Percentiles rank a stretch among this genome's conserved stretches.
These are phyloP conservation scores for Dactylellina parvicollis DNA, from an alignment of 2,329 filamentous ascomycete species.

Conservation along the genomic window DNA sequence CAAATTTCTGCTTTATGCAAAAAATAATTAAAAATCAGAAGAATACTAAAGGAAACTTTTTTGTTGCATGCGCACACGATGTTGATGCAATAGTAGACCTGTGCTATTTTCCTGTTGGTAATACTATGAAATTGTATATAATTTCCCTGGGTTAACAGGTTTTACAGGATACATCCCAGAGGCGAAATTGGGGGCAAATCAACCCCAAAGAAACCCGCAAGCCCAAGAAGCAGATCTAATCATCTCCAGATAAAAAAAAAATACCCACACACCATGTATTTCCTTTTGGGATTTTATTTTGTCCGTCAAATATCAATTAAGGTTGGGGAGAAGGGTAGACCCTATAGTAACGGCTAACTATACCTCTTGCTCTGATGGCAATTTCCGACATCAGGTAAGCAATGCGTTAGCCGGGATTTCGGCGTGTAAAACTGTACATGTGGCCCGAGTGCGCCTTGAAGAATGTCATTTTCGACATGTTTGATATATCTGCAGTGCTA, in stretches of 20 bases:
- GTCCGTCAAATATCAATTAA: slow-evolving; percentile 45
- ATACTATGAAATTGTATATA: slow-evolving; percentile 49
- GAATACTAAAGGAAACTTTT: background rate
- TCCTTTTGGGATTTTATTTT: slow-evolving; percentile 5
- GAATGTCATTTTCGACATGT: slow-evolving; percentile 1
- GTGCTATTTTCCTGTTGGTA: slow-evolving; percentile 28
- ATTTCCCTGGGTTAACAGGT: slow-evolving; percentile 38
- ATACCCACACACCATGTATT: slow-evolving; percentile 16
- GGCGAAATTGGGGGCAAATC: slow-evolving; percentile 48
- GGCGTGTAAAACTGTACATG: background rate
- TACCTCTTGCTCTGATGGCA: slow-evolving; percentile 40
- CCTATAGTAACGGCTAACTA: slow-evolving; percentile 46
- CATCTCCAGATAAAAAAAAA: slow-evolving; percentile 9
- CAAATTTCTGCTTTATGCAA: slow-evolving; percentile 26
- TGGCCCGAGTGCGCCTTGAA: slow-evolving; percentile 16
- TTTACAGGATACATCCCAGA: slow-evolving; percentile 54
- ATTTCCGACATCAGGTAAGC: slow-evolving; percentile 50
- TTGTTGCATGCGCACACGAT: background rate
- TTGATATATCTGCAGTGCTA: slow-evolving; percentile 44
- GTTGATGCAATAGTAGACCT: slow-evolving; percentile 2
- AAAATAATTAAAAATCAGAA: background rate
- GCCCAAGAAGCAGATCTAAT: slow-evolving; percentile 37
- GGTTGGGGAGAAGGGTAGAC: slow-evolving; percentile 17
- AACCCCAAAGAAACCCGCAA: too few relatives aligned
- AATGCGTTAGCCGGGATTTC: slow-evolving; percentile 28